Percentiles rank a stretch among this genome's conserved stretches.
These are phyloP conservation scores for Aeschynomene evenia DNA, from an alignment of 306 rosid species.

Conservation along the genomic window DNA sequence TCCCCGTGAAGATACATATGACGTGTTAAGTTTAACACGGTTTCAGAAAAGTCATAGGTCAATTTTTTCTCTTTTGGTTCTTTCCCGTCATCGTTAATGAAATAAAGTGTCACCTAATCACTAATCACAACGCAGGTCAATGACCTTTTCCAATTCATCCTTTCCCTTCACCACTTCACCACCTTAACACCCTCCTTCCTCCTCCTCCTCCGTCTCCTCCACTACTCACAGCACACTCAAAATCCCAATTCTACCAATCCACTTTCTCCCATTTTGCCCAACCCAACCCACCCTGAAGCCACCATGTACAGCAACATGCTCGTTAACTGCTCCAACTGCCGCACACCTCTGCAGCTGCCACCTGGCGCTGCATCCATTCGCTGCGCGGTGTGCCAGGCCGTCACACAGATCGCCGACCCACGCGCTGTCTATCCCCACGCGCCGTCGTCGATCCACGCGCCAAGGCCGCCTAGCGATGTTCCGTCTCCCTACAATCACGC, in stretches of 20 bases:
- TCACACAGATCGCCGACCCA: slow-evolving; percentile 70
- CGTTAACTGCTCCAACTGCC: slow-evolving; percentile 81
- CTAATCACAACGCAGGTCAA: background rate
- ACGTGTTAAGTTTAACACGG: background rate
- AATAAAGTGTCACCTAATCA: background rate
- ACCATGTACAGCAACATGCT: slow-evolving; percentile 48
- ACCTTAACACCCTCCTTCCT: background rate
- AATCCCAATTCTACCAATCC: background rate
- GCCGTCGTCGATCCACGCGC: slow-evolving; percentile 22
- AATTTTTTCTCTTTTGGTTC: too few species aligned
- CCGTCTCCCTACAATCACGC: slow-evolving; percentile 53
- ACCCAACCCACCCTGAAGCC: background rate
- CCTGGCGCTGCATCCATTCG: slow-evolving; percentile 76
- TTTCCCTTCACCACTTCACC: background rate
- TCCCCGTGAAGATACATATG: too few species aligned
- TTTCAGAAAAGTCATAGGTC: background rate
- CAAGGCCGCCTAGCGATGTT: background rate
- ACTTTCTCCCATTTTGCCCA: background rate
- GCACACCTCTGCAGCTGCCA: slow-evolving; percentile 73
- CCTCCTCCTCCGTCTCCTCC: background rate
- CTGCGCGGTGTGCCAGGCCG: slow-evolving; percentile 79
- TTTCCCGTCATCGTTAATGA: too few species aligned
- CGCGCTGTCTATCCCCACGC: slow-evolving; percentile 53
- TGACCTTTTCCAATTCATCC: background rate
- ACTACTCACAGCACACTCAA: background rate